Evolutionary conservation across 139 green algal species (phyloP), one percentile per base, ranked within the genome.

Genomic region (Trebouxia sp.): DNA sequence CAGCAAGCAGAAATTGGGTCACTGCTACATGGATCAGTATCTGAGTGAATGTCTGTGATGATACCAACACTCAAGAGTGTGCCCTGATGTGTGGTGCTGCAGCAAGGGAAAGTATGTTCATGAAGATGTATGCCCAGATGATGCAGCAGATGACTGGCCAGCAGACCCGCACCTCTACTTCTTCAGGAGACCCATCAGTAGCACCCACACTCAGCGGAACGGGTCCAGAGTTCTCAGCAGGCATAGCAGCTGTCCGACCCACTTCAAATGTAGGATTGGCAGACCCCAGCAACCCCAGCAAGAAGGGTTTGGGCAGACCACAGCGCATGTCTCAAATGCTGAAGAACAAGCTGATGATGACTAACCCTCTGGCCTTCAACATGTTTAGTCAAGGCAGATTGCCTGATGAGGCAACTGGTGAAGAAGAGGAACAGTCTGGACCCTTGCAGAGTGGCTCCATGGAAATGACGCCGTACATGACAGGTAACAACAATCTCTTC

Each of bases 71-170:
- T n/a, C n/a, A n/a, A n/a, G n/a, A n/a, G n/a, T n/a, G n/a, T n/a
- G n/a, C n/a, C 10, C 24, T 35, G 53, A 65, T 8, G 5, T 35
- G 22, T 17, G 42, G 32, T 43, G 14, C 10, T 72, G 62, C 62
- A 72, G 62, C 62, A 8, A 12, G 62, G 17, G 62, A 72, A 14
- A 72, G 62, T 8, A 26, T 45, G 11, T 28, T 72, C 20, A n/a
- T 72, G 35, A 72, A 72, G 62, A n/a, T 72, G 62, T 72, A 72
- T 45, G 62, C 62, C 62, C 62, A 72, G 62, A 72, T 72, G 62
- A 72, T 72, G 62, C 62, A 72, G 62, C 62, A 45, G 15, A n/a
- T 43, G 15, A 72, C 35, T 2, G 62, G 62, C 32, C 42, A 30
- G 5, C 32, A 42, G 15, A 22, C 62, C 32, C 35, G 62, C 15